Conservation (phyloP, 441 rosid genomes). For the Corymbia citriodora region DNA sequence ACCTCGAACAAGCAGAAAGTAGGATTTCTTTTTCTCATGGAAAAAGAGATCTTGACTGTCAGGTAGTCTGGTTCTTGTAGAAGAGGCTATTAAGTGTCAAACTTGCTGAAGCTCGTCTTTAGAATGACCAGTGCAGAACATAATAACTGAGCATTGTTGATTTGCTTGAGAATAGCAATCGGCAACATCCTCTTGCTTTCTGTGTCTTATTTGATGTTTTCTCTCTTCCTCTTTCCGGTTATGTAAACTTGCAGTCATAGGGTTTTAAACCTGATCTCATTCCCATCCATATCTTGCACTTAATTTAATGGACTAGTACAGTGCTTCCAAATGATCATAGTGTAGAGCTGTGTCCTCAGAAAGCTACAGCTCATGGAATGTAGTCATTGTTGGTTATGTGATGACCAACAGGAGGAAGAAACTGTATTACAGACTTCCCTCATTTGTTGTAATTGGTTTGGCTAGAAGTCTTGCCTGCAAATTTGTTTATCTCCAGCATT, state of each 20-base stretch:
- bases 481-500: not conserved
- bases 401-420: not conserved
- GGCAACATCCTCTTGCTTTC: not conserved
- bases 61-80: not conserved
- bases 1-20: not conserved
- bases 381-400: not conserved
- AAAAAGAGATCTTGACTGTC: not conserved
- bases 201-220: not conserved
- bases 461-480: not conserved
- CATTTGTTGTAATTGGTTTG: not conserved
- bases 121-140: not conserved
- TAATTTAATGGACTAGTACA: not conserved
- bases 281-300: not conserved
- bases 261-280: not conserved
- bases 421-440: not conserved
- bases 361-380: not conserved
- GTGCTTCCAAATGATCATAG: not conserved
- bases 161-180: not conserved
- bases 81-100: not conserved
- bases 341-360: not conserved
- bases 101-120: not conserved
- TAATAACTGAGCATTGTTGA: not conserved
- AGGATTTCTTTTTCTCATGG: not conserved
- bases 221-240: not conserved
- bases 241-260: not conserved